Base-by-base conservation (phyloP, 257 asterid species). In the Gentiana macrophylla region DNA sequence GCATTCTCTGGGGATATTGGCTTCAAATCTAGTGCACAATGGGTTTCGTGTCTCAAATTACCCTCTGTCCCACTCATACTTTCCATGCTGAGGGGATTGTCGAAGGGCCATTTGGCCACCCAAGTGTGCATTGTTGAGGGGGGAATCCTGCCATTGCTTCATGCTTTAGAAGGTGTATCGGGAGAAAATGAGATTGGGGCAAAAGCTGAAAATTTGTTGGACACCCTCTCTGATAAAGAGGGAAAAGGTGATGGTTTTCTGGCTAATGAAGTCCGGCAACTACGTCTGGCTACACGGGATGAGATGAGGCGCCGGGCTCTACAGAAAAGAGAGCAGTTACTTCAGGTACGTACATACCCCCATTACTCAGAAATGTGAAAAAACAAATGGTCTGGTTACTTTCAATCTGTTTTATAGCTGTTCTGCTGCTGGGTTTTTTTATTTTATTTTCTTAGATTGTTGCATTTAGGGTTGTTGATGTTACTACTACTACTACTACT, bases 161-260 rank as follows among this genome's bases (percentile, higher is more conserved):
- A 92, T 70, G 86, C 94, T 56, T 80, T 92, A 69, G 99, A 92
- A 80, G 89, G 99, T 63, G 99, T 88, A 35, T 0, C 99, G 0
- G 95, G 94, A 64, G 97, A 92, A 81, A 88, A 83, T 72, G 99
- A 92, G 75, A 85, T 92, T 67, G 99, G 99, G 45, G 94, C 94
- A 9, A 80, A 86, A 84, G 99, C 99, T 66, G 99, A 92, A 62
- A 88, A 88, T 80, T 83, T 92, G 77, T 71, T 92, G 84, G 97
- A 92, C 71, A 85, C 93, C 50, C 94, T 92, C 59, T 79, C 94
- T 67, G 99, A 83, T 38, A 81, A 77, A 69, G 97, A 85, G 64
- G 95, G 95, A 34, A 79, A 75, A 32, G 92, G 94, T 70, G 79
- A 76, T 71, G 95, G 99, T 45, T 88, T 81, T 74, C 76, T 92